Base-by-base conservation (phyloP, 2,329 filamentous ascomycete genomes). In the Cladophialophora carrionii region DNA sequence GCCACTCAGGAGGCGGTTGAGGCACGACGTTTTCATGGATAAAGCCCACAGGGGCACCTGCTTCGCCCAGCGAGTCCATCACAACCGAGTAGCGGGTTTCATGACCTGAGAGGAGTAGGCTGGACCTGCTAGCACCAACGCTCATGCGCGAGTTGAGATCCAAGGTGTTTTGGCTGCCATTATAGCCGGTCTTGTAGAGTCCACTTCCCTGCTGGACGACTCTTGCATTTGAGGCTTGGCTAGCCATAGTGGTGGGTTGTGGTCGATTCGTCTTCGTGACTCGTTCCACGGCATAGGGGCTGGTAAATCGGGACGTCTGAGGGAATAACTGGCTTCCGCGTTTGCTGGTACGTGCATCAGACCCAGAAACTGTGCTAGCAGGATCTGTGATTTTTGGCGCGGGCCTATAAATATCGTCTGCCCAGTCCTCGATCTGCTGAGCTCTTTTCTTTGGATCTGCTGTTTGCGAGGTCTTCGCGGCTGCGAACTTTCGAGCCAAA, bases 381-480 rank as follows among this genome's bases (percentile, higher is more conserved):
- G 89, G 81, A 72, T 96, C 95, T 3, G 89, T 85, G 69, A 97
- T 83, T 70, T 92, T 90, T 61, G 90, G 88, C 26, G 92, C 92
- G 3, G 94, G 90, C 51, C 92, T 90, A 78, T 99, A 98, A 72
- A 99, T 99, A 74, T 99, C 95, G 70, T 98, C 91, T 14, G 89
- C 90, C 95, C 95, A 99, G 73, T 97, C 94, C 77, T 99, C 95
- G 70, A 99, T 99, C 79, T 98, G 92, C 72, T 90, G 88, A 71
- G 93, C 90, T 65, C 95, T 88, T 79, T 93, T 90, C 76, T 94
- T 92, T 70, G 88, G 87, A 76, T 95, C 87, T 4, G 88, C 87
- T 17, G 87, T 87, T 76, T 96, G 89, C 2, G 91, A 94, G 0
- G 94, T 96, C 78, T 91, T 96, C 55, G 85, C 80, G 0, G 94